Percentiles rank a stretch among this genome's conserved stretches.
phyloP scores from a whole-genome alignment of 768 basidiomycete genomes.

The Pulveroboletus sp. region DNA sequence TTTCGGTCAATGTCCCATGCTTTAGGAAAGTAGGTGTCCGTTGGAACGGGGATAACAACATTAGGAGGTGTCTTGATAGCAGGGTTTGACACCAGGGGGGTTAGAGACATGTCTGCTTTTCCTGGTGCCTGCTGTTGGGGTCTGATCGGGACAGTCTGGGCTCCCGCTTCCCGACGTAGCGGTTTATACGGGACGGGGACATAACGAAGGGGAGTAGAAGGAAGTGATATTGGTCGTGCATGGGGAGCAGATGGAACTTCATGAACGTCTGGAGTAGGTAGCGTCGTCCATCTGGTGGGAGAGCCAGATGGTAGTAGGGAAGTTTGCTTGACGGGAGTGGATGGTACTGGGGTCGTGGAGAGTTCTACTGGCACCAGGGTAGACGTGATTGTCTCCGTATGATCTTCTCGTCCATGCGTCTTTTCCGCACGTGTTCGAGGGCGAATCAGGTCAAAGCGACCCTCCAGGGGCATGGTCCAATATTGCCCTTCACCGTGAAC shows the following conservation, averaged over 20 bases:
- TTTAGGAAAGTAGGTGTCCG: slow-evolving; percentile 78
- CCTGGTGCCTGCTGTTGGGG: slow-evolving; percentile 10
- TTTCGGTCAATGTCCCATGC: slow-evolving; percentile 70
- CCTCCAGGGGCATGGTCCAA: slow-evolving; percentile 78
- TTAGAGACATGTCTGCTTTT: slow-evolving; percentile 54
- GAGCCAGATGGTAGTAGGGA: slow-evolving; percentile 30
- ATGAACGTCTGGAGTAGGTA: slow-evolving; percentile 59
- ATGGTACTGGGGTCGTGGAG: slow-evolving; percentile 16
- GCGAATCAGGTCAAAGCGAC: slow-evolving; percentile 85
- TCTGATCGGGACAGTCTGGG: slow-evolving; percentile 23
- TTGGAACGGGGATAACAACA: slow-evolving; percentile 52
- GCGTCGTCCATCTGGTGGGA: slow-evolving; percentile 44
- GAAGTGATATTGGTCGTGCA: slow-evolving; percentile 47
- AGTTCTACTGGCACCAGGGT: slow-evolving; percentile 7
- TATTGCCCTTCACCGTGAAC: slow-evolving; percentile 66
- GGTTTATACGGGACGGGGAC: slow-evolving; percentile 15
- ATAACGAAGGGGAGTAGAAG: slow-evolving; percentile 33
- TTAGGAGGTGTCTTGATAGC: slow-evolving; percentile 77
- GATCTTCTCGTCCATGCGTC: slow-evolving; percentile 5
- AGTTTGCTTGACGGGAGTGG: slow-evolving; percentile 39
- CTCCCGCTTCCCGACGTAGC: slow-evolving; percentile 15
- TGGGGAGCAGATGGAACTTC: slow-evolving; percentile 66
- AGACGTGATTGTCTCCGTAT: slow-evolving; percentile 17
- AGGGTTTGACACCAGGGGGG: slow-evolving; percentile 77
- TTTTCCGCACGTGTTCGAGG: slow-evolving; percentile 26